Evolutionary conservation across 495 filamentous ascomycete species (phyloP).

Genomic region (Hypomontagnella monticulosa): DNA sequence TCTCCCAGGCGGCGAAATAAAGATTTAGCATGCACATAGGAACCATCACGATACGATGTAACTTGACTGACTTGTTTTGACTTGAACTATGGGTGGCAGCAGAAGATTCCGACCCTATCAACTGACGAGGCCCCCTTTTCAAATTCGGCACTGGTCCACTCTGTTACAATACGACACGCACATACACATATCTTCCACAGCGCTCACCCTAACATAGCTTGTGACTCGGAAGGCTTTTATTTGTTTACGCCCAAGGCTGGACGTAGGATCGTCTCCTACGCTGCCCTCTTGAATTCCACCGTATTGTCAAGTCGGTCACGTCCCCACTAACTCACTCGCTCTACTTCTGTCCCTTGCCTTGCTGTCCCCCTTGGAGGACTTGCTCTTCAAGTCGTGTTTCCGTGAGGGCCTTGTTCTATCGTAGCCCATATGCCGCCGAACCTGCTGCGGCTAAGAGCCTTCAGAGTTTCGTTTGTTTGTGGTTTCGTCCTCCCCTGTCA

Average conservation of each 20-base stretch:
- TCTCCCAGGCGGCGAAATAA: too few species aligned
- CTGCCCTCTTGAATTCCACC: slow-evolving; percentile 5
- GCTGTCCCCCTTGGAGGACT: background rate
- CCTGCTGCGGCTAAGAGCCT: slow-evolving; percentile 18
- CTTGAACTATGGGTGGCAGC: slow-evolving; percentile 22
- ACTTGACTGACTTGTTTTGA: slow-evolving; percentile 37
- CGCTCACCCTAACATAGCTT: background rate
- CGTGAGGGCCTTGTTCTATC: background rate
- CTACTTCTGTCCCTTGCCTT: slow-evolving; percentile 15
- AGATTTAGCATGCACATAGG: background rate
- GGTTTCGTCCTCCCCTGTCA: slow-evolving; percentile 26
- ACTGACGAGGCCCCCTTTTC: slow-evolving; percentile 18
- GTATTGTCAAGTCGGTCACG: slow-evolving; percentile 22
- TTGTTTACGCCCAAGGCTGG: background rate
- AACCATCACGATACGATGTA: slow-evolving; percentile 3
- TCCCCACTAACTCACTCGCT: slow-evolving; percentile 26
- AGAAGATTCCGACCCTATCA: slow-evolving; percentile 22
- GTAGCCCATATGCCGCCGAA: slow-evolving; percentile 1
- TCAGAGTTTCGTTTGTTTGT: slow-evolving; percentile 29
- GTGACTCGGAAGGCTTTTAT: background rate
- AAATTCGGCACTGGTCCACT: slow-evolving; percentile 2
- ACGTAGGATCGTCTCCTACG: background rate
- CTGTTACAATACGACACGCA: slow-evolving; percentile 12
- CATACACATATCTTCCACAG: background rate
- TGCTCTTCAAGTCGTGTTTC: background rate